A percentile compares a stretch with the other conserved stretches of the same genome.
Evolutionary conservation across 2,329 filamentous ascomycete genomes (phyloP).

Genomic region (Incumbomyces lentus): DNA sequence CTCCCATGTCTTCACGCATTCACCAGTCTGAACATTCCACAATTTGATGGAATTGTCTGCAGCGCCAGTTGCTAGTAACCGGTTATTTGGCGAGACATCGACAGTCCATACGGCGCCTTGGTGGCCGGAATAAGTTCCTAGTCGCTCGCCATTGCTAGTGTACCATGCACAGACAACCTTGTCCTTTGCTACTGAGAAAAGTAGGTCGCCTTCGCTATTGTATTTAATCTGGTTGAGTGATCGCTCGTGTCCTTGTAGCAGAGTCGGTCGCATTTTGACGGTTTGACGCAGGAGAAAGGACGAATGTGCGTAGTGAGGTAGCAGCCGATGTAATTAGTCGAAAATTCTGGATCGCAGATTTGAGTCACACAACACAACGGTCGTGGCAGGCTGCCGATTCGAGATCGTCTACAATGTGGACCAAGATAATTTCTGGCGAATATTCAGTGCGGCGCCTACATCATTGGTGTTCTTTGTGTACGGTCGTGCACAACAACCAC

Average conservation of each 20-base stretch:
- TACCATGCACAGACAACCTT: constrained; percentile 96
- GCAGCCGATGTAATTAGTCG: too few relatives aligned
- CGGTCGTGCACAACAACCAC: too few relatives aligned
- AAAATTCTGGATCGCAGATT: background rate
- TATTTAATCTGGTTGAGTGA: constrained; percentile 93
- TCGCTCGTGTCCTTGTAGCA: constrained; percentile 93
- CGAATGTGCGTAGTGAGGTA: too few relatives aligned
- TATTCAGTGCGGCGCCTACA: too few relatives aligned
- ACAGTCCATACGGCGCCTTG: constrained; percentile 98
- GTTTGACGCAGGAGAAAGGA: background rate
- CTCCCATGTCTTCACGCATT: constrained; percentile 93
- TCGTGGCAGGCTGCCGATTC: too few relatives aligned
- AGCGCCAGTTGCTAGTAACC: constrained; percentile 85
- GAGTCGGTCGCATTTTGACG: constrained; percentile 83
- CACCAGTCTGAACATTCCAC: constrained; percentile 91
- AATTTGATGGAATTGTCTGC: constrained; percentile 97
- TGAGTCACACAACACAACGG: too few relatives aligned
- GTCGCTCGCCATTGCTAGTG: constrained; percentile 92
- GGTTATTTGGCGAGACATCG: constrained; percentile 85
- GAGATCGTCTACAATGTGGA: too few relatives aligned
- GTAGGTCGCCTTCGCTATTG: constrained; percentile 88
- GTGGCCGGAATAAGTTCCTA: constrained; percentile 94
- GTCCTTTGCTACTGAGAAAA: constrained; percentile 94
- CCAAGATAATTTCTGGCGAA: too few relatives aligned
- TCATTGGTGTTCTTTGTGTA: too few relatives aligned